Percentiles rank a stretch among this genome's conserved stretches.
phyloP scores from a whole-genome alignment of 2,329 filamentous ascomycete genomes.

The Pseudocercospora cruenta region DNA sequence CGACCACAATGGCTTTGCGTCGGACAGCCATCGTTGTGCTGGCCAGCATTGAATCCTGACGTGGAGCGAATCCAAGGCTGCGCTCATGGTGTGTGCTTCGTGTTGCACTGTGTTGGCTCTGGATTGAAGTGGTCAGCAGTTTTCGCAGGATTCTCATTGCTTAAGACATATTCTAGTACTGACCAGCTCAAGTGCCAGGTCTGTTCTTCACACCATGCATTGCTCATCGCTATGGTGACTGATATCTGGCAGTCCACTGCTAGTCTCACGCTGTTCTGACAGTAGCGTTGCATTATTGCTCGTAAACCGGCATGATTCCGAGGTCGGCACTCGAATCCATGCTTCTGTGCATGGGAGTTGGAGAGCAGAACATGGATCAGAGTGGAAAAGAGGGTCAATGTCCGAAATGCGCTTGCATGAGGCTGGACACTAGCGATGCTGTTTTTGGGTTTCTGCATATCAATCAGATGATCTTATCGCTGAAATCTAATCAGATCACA shows the following conservation, averaged over 20 bases:
- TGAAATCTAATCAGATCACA: neutral
- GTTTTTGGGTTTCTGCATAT: neutral
- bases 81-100: neutral
- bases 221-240: neutral
- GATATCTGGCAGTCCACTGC: neutral
- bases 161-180: neutral
- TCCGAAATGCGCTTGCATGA: neutral
- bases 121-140: neutral
- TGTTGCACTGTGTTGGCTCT: neutral
- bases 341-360: neutral
- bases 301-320: neutral
- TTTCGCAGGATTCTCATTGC: neutral
- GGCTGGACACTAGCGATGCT: neutral
- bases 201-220: neutral
- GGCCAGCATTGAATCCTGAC: neutral
- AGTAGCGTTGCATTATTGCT: neutral
- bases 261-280: neutral
- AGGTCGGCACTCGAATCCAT: neutral
- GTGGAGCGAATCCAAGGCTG: neutral
- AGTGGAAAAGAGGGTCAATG: neutral
- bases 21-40: neutral
- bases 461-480: neutral
- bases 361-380: neutral
- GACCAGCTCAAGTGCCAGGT: neutral
- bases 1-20: neutral